These are phyloP conservation scores for Pseudevernia furfuracea DNA, from an alignment of 495 filamentous ascomycete genomes.

Conservation along the genomic window DNA sequence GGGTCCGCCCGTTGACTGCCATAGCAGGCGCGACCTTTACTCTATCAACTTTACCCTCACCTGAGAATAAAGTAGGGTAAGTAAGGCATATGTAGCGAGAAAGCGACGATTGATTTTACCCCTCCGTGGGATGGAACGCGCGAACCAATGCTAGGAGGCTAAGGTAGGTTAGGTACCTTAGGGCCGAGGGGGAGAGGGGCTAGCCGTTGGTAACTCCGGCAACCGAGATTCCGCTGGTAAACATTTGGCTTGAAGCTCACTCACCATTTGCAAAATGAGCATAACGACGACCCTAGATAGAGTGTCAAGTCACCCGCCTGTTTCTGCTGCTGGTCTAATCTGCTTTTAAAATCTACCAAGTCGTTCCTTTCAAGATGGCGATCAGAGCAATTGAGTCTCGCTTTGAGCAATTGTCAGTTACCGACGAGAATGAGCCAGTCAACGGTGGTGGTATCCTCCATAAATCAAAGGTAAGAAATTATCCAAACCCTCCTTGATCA, in stretches of 20 bases:
- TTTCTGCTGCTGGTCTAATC: background rate
- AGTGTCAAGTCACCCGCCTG: background rate
- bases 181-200: no score
- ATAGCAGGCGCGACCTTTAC: slow-evolving; percentile 4
- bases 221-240: background rate
- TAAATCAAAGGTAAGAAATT: slow-evolving; percentile 58
- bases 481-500: background rate
- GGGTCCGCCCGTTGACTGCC: slow-evolving; percentile 11
- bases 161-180: no score
- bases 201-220: background rate
- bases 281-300: background rate
- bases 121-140: no score
- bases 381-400: slow-evolving; percentile 64
- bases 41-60: background rate
- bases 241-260: no score
- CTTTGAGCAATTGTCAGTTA: slow-evolving; percentile 74
- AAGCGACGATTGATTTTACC: no score
- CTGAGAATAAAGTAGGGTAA: no score
- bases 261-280: background rate
- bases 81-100: no score
- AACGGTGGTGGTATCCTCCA: slow-evolving; percentile 43
- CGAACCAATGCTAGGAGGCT: no score
- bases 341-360: background rate
- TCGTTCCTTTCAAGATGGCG: slow-evolving; percentile 36
- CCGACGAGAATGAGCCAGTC: slow-evolving; percentile 64